Evolutionary conservation across 108 stramenopile species (phyloP), one percentile per base, ranked within the genome.

Genomic region (Halocafeteria seosinensis): DNA sequence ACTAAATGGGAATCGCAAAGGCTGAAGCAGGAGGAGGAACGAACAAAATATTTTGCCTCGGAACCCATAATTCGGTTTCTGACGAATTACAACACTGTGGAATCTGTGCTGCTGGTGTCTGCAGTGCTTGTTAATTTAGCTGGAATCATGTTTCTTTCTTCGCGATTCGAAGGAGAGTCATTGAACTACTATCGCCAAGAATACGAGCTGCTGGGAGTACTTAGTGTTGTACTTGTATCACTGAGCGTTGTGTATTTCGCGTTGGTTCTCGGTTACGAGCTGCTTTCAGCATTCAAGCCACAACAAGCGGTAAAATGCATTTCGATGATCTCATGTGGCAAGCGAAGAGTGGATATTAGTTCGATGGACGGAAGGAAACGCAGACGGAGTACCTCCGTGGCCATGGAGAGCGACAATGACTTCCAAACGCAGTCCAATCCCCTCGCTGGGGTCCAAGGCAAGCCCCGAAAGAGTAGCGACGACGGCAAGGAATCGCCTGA

Each of bases 71-170:
- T 17, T 47, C 17, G 17, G 42, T 47, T 47, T n/a, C n/a, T 47
- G 42, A 55, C 50, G 50, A 37, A 71, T 37, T 71, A 71, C 70
- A 71, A 71, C 64, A 58, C 70, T 25, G 64, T 71, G 35, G 70
- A 71, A 50, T 12, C 47, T 3, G 32, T 66, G 27, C 32, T 71
- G 55, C 52, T 71, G 4, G 37, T 8, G 4, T 71, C 50, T 51
- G 27, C 42, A 8, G 59, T 71, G 17, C 55, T 71, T 9, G 70
- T 71, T 1, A 50, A 29, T 27, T 31, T 71, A 29, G 31, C 27
- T 30, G 65, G 65, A 11, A 11, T 66, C 34, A 61, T 65, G 63
- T 65, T 71, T 42, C 1, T 1, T 1, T 34, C 61, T 34, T 34
- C 36, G 4, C 59, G 37, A 37, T 37, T 60, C 32, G 12, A 55